Conservation (phyloP, 2,329 filamentous ascomycete species). For the Paecilomyces variotii region DNA sequence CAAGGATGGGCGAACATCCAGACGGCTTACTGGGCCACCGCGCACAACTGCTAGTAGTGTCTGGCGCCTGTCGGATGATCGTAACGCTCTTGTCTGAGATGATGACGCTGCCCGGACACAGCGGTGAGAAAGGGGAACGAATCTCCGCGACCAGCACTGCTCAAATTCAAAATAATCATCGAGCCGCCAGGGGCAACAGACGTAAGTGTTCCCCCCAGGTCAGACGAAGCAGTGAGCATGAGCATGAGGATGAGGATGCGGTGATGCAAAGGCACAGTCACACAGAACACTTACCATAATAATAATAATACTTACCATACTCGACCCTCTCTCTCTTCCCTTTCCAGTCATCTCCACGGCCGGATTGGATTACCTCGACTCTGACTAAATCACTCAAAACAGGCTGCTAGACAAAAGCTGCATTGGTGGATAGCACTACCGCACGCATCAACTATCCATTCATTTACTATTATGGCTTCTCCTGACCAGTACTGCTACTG, state of each 20-base stretch:
- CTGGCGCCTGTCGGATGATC: background rate
- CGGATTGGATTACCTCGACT: too few species aligned
- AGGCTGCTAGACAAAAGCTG: background rate
- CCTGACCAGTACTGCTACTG: background rate
- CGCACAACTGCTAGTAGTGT: background rate
- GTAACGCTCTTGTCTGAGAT: background rate
- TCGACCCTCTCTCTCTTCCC: background rate
- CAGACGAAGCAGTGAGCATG: background rate
- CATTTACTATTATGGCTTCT: background rate
- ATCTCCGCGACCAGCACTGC: background rate
- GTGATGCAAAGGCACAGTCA: constrained; percentile 8
- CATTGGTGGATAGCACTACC: background rate
- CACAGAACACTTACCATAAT: background rate
- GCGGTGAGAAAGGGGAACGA: background rate
- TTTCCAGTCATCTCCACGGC: background rate
- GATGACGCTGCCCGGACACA: background rate
- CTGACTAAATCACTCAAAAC: background rate
- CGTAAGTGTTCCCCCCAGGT: constrained; percentile 1
- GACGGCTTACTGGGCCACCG: background rate
- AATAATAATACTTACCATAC: too few species aligned
- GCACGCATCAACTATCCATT: background rate
- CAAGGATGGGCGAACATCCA: background rate
- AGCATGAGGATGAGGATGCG: constrained; percentile 1
- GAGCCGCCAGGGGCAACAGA: constrained; percentile 5
- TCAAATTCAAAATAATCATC: background rate